A percentile compares a stretch with the other conserved stretches of the same genome.
Conservation (phyloP, 2,329 filamentous ascomycete genomes). For the Talaromyces sp. region DNA sequence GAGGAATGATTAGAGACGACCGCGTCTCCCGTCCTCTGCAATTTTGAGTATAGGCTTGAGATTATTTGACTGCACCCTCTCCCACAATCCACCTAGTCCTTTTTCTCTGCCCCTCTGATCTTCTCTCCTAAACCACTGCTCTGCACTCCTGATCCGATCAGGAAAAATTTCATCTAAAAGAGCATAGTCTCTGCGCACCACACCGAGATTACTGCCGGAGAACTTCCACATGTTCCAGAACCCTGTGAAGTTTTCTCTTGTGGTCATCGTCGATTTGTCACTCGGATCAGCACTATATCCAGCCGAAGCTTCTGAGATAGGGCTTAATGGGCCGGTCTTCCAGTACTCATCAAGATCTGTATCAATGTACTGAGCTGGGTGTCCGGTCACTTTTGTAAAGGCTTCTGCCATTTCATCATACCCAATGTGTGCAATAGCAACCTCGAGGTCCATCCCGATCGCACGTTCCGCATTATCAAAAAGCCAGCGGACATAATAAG, state of each 20-base stretch:
- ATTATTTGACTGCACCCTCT: not conserved
- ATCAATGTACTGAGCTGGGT: not conserved
- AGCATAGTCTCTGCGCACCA: constrained; percentile 47
- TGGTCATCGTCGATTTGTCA: constrained; percentile 38
- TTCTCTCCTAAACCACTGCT: constrained; percentile 45
- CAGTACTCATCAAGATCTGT: constrained; percentile 32
- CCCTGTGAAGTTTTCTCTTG: constrained; percentile 50
- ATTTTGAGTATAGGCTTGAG: constrained; percentile 2
- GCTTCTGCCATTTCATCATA: constrained; percentile 42
- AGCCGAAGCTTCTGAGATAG: not conserved
- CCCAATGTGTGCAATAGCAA: constrained; percentile 42
- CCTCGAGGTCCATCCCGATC: constrained; percentile 47
- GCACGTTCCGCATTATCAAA: constrained; percentile 46
- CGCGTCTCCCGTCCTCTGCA: not conserved
- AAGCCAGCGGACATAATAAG: constrained; percentile 47
- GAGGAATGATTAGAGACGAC: not conserved
- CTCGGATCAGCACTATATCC: constrained; percentile 21
- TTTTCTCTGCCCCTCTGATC: not conserved
- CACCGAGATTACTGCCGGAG: constrained; percentile 40
- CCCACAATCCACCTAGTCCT: constrained; percentile 1
- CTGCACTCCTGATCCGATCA: constrained; percentile 45
- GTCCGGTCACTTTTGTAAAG: constrained; percentile 27
- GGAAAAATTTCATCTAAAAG: constrained; percentile 54
- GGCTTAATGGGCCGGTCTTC: constrained; percentile 35
- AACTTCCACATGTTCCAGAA: constrained; percentile 50